Conservation (phyloP, 1,139 yeast genomes). For the Candida tetrigidarum region DNA sequence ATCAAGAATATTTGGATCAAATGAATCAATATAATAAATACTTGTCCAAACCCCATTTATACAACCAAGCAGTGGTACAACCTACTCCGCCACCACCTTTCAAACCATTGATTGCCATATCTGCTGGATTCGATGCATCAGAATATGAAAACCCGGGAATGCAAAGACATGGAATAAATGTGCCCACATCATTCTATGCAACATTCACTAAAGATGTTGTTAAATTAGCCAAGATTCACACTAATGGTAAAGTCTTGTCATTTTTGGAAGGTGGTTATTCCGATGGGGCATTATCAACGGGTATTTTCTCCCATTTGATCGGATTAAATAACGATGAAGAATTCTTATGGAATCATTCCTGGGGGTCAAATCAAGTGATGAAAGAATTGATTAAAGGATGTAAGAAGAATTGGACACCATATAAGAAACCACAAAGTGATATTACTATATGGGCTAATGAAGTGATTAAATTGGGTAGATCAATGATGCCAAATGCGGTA, state of each 20-base stretch:
- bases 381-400: slow-evolving; percentile 74
- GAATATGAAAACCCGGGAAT: slow-evolving; percentile 81
- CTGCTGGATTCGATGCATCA: slow-evolving; percentile 91
- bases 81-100: slow-evolving; percentile 54
- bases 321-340: slow-evolving; percentile 56
- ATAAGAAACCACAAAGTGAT: slow-evolving; percentile 50
- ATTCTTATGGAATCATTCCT: slow-evolving; percentile 60
- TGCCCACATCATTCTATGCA: slow-evolving; percentile 81
- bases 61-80: slow-evolving; percentile 25
- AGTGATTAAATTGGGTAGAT: slow-evolving; percentile 66
- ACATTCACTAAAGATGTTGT: slow-evolving; percentile 76
- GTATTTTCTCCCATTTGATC: slow-evolving; percentile 76
- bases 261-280: slow-evolving; percentile 88
- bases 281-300: slow-evolving; percentile 81
- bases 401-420: slow-evolving; percentile 66
- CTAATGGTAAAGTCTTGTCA: slow-evolving; percentile 68
- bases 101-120: slow-evolving; percentile 71
- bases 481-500: slow-evolving; percentile 66
- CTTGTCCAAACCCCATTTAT: slow-evolving; percentile 34
- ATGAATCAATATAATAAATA: slow-evolving; percentile 33
- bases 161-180: slow-evolving; percentile 86
- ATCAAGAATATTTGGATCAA: slow-evolving; percentile 34
- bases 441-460: slow-evolving; percentile 69
- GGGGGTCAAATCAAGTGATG: slow-evolving; percentile 67
- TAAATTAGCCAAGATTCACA: slow-evolving; percentile 62